phyloP scores from a whole-genome alignment of 495 filamentous ascomycete genomes.

The Neurospora sp. region DNA sequence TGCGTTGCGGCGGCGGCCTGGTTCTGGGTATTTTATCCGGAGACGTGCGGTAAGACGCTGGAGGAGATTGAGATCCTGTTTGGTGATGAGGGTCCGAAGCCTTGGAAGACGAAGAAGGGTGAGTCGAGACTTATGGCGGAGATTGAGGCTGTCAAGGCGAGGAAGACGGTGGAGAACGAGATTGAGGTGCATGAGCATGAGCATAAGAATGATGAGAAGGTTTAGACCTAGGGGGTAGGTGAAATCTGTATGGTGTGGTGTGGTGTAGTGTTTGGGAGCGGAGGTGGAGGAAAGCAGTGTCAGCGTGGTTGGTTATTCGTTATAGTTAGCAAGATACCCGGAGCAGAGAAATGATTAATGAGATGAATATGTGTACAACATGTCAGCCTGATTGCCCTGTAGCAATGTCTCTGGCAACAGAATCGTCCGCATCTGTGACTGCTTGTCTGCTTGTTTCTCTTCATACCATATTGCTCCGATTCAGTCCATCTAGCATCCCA shows the following conservation, averaged over 20 bases:
- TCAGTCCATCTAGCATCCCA: too few species aligned
- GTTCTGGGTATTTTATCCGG: conserved; percentile 59
- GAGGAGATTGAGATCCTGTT: conserved; percentile 64
- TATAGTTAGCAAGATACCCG: not conserved
- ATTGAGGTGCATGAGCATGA: conserved; percentile 6
- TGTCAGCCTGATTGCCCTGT: not conserved
- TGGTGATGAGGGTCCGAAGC: conserved; percentile 36
- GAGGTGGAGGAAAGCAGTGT: not conserved
- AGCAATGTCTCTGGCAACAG: too few species aligned
- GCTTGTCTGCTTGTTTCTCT: not conserved
- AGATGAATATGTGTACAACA: not conserved
- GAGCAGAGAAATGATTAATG: not conserved
- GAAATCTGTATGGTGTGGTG: not conserved
- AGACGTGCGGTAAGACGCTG: conserved; percentile 59
- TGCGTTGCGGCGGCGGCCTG: conserved; percentile 53
- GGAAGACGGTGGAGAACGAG: conserved; percentile 7
- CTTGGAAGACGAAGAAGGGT: conserved; percentile 53
- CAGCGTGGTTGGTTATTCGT: not conserved
- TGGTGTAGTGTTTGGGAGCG: not conserved
- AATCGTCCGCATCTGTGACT: not conserved
- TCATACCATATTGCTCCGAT: too few species aligned
- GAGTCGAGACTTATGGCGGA: conserved; percentile 32
- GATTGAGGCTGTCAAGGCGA: conserved; percentile 29
- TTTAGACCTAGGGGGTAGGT: not conserved
- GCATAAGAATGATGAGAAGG: not conserved